Conservation (phyloP, 306 rosid species). For the Senna tora region DNA sequence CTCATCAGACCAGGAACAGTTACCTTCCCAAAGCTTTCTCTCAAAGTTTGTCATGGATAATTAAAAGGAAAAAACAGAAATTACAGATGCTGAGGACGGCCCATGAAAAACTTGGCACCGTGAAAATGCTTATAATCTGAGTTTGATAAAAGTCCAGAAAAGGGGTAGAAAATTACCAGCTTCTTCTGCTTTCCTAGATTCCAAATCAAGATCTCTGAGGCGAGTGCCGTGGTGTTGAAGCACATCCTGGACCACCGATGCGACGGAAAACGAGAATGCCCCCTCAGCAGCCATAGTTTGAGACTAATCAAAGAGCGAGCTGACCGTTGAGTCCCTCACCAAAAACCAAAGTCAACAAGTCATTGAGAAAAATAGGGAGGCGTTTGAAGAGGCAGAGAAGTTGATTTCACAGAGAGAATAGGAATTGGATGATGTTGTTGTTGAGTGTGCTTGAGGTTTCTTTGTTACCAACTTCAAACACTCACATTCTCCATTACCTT, state of each 20-base stretch:
- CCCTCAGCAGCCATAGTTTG: slow-evolving; percentile 40
- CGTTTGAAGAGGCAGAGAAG: slow-evolving; percentile 23
- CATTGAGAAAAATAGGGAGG: background rate
- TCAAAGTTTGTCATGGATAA: background rate
- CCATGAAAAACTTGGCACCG: background rate
- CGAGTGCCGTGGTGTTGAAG: slow-evolving; percentile 83
- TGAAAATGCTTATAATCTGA: slow-evolving; percentile 6
- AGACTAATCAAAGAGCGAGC: slow-evolving; percentile 18
- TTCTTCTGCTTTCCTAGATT: slow-evolving; percentile 82
- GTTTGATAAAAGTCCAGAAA: slow-evolving; percentile 4
- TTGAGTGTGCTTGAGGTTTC: slow-evolving; percentile 55
- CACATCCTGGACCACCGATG: slow-evolving; percentile 84
- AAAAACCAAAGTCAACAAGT: slow-evolving; percentile 27
- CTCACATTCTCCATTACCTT: slow-evolving; percentile 51
- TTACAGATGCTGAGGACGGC: background rate
- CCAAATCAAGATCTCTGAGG: slow-evolving; percentile 76
- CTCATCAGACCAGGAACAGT: slow-evolving; percentile 4
- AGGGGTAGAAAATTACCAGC: slow-evolving; percentile 54
- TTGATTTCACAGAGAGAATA: slow-evolving; percentile 10
- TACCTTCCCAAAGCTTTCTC: background rate
- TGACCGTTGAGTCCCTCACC: slow-evolving; percentile 1
- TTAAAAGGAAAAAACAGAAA: background rate
- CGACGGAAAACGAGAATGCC: slow-evolving; percentile 74
- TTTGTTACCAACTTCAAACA: slow-evolving; percentile 55
- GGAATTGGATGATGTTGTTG: slow-evolving; percentile 23